Conservation (phyloP, 139 green algal species). For the Astrephomene gubernaculifera region DNA sequence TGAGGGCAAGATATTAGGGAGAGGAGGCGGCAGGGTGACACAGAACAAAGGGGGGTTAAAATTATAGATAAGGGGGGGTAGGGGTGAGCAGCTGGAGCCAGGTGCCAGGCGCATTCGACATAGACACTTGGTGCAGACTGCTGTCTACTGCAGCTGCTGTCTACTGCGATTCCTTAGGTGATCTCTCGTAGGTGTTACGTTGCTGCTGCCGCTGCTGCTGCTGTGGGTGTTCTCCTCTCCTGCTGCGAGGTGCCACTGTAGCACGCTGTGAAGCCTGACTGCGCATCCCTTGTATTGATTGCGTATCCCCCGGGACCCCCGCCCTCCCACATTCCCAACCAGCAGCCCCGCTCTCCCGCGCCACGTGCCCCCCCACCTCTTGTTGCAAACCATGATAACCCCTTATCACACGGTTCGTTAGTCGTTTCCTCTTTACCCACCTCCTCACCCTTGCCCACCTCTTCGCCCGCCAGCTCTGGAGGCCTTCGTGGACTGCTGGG, state of each 20-base stretch:
- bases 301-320: background rate
- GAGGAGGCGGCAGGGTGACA: background rate
- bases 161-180: too few relatives aligned
- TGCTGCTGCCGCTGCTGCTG: too few relatives aligned
- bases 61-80: background rate
- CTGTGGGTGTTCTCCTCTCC: too few relatives aligned
- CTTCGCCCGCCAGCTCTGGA: conserved; percentile 46
- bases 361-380: background rate
- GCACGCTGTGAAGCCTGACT: too few relatives aligned
- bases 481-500: conserved; percentile 44
- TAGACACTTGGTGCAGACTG: too few relatives aligned
- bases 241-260: too few relatives aligned
- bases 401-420: background rate
- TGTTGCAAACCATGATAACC: background rate
- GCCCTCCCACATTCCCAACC: background rate
- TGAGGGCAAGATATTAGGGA: background rate
- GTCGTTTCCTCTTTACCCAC: background rate
- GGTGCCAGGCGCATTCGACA: too few relatives aligned
- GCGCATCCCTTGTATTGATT: background rate
- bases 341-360: background rate
- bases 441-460: too few relatives aligned
- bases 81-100: background rate
- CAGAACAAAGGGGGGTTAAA: background rate
- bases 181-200: too few relatives aligned
- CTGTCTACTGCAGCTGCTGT: too few relatives aligned